Base-by-base conservation (phyloP, 805 yeast genomes). In the Sugiyamaella qingdaonensis region DNA sequence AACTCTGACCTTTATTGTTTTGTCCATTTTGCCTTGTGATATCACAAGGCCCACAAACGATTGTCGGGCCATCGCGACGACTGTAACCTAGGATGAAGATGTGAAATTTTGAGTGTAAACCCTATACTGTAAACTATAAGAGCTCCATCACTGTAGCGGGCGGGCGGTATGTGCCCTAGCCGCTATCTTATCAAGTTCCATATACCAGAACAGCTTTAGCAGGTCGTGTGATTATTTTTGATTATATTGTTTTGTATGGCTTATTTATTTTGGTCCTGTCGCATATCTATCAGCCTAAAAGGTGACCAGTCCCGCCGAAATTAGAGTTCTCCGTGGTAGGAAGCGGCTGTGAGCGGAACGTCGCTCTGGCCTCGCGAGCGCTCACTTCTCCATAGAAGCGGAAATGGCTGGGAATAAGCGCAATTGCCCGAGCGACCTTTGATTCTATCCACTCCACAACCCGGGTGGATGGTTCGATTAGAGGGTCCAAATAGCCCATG, bases 11-110 rank as follows among this genome's bases (percentile, higher is more conserved):
- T 90, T 91, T 58, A 92, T 90, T 54, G 98, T 92, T 74, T 92
- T 94, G 71, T 80, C 79, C 97, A 91, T 94, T 69, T 89, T 89
- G 42, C 98, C 98, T 66, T 91, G 97, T 48, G 97, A 89, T 32
- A 90, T 84, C 61, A 92, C 98, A 70, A 89, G 83, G 45, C 99
- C 99, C 46, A 89, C 73, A 65, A 91, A 88, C 66, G 88, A 88
- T 64, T 88, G 96, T 72, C 90, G 83, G 49, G 95, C 92, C 96
- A 88, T 89, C 37, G 16, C 37, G 37, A 34, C 37, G 37, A 24
- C 7, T 4, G 29, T 24, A 24, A 24, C 29, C 29, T 24, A 4
- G 7, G 29, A 7, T 24, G 29, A 7, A 24, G 29, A 24, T 24
- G 29, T 24, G 29, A 24, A 24, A 24, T 24, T 24, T 24, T 24